Base-by-base conservation (phyloP, 2,329 filamentous ascomycete species). In the Hypomyces rosellus region DNA sequence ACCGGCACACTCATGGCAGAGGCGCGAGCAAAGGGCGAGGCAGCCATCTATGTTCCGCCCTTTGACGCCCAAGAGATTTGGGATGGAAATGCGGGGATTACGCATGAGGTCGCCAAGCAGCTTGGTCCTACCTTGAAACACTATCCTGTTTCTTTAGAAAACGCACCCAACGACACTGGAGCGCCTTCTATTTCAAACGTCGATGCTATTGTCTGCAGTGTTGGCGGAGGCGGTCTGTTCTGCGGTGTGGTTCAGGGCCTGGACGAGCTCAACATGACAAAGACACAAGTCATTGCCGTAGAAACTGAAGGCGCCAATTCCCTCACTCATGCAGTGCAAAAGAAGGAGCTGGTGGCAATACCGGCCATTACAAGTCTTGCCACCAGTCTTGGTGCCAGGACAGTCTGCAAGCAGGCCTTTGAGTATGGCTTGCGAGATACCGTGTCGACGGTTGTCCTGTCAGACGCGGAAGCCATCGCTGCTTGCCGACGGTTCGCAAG, bases 191-290 rank as follows among this genome's bases (percentile, higher is more conserved):
- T 34, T 16, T 11, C 16, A 38, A 55, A 55, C 14, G 74, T 85
- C 3, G 83, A 89, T 59, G 85, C 79, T 2, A 71, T 93, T 4
- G 75, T 91, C 38, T 91, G 86, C 65, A 84, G 76, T 52, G 86
- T 90, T 36, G 88, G 88, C 4, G 88, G 88, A n/a, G 88, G 89
- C 11, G 88, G 88, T 0, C 68, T 93, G n/a, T 76, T 93, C 44
- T 84, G 82, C 58, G 89, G 89, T 2, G 70, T 93, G 51, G 77
- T 86, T 63, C 73, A 82, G 61, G 86, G 85, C 3, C 69, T 90
- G 2, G 55, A 62, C 45, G 55, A 56, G 36, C n/a, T 56, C 43
- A 44, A 50, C 5, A 43, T 59, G 50, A 34, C 55, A 37, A 45
- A 62, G 63, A 58, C 74, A 70, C 54, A 50, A 34, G 75, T 92